Base-by-base conservation (phyloP, 306 rosid genomes). In the Inga oerstediana region DNA sequence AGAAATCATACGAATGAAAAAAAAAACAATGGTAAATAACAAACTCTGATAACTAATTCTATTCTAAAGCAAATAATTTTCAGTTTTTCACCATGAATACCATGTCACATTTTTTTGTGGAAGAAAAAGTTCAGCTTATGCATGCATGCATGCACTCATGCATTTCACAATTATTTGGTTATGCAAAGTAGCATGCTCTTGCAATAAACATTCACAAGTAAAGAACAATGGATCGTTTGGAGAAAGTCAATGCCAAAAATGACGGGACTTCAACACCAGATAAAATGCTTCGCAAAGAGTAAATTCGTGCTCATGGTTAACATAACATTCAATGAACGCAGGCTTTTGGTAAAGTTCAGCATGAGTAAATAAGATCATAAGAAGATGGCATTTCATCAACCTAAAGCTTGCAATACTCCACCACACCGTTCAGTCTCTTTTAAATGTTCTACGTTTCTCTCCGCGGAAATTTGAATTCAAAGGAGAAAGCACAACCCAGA, bases 71-170 rank as follows among this genome's bases (percentile, higher is more conserved):
- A 37, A 76, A 35, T 17, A 10, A 10, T 27, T 76, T 76, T 22
- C 54, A 76, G 16, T 2, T 76, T 76, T 76, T 22, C 70, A 43
- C 30, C 39, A 10, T 14, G 80, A 48, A 61, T 19, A 44, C 44
- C 43, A 27, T 77, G 19, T 27, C 7, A 82, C 27, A 24, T 59
- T 37, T 4, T 56, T 30, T 30, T 4, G 2, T 0, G 1, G 14
- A 39, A 2, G 14, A 49, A 49, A 61, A 2, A 43, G 10, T 32
- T 39, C n/a, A 54, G 51, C 79, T 76, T 61, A 77, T 24, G 72
- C 59, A 77, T 77, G 80, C 72, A 61, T 43, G 80, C 62, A 24
- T 13, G 17, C 68, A 24, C 68, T 62, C 37, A 62, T 62, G 58
- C 44, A 44, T 62, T 41, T 62, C 68, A 76, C 6, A 3, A 54